Evolutionary conservation across 1,284 basidiomycete genomes (phyloP).

Genomic region (Ceratobasidium sp.): DNA sequence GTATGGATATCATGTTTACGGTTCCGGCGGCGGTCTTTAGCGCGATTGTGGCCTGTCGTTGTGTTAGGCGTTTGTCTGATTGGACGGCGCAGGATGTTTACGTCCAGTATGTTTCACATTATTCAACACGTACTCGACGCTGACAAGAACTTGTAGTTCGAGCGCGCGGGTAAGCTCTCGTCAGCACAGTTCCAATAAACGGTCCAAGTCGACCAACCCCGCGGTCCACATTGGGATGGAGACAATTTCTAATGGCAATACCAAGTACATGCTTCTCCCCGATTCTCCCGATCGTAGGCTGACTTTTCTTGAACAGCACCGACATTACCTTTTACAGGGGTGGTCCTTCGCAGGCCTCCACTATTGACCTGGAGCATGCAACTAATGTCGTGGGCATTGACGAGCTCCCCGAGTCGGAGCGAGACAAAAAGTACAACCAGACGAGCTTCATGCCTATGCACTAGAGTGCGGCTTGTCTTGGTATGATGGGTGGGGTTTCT

Average conservation of each 20-base stretch:
- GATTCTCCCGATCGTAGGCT: not conserved
- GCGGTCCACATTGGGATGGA: slow-evolving; percentile 39
- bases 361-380: slow-evolving; percentile 20
- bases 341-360: not conserved
- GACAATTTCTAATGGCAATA: slow-evolving; percentile 20
- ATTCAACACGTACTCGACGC: not conserved
- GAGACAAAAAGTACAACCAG: slow-evolving; percentile 2
- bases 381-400: slow-evolving; percentile 8
- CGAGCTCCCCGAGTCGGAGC: not conserved
- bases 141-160: not conserved
- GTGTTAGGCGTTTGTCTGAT: slow-evolving; percentile 38
- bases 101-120: slow-evolving; percentile 31
- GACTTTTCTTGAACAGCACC: not conserved
- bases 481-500: not conserved
- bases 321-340: slow-evolving; percentile 8
- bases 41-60: slow-evolving; percentile 38
- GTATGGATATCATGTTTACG: slow-evolving; percentile 41
- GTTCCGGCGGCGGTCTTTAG: slow-evolving; percentile 37
- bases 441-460: slow-evolving; percentile 30
- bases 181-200: slow-evolving; percentile 9
- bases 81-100: slow-evolving; percentile 35
- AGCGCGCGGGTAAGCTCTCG: slow-evolving; percentile 4
- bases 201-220: slow-evolving; percentile 22
- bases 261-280: not conserved
- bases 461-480: not conserved